Evolutionary conservation across 768 basidiomycete species (phyloP), one percentile per base, ranked within the genome.

Genomic region (Neoboletus brunneissimus): DNA sequence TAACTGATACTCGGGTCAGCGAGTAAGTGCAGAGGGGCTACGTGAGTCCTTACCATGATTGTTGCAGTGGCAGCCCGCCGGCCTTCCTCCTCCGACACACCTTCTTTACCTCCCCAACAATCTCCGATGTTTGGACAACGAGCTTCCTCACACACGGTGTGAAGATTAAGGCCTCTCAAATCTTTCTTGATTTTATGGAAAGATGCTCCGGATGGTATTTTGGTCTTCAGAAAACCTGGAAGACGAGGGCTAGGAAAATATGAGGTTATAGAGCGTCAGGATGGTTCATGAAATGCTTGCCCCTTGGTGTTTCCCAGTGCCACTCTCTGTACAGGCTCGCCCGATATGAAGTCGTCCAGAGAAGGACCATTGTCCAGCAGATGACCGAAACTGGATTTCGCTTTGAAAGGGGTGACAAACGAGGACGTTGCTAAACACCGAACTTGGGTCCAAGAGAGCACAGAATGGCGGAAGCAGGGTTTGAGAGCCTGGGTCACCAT

Each of bases 101-200:
- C 82, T 32, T 82, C 77, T 65, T 86, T 87, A 10, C 94, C 94
- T 41, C 97, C 94, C 97, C 97, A 99, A 67, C 97, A 99, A 67
- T 98, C 96, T n/a, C 96, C 97, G 54, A 99, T 98, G 67, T 99
- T 99, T 0, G 97, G 97, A 77, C 97, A 99, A 59, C 95, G 82
- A 35, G 97, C 97, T 71, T 99, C 97, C 73, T 99, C 97, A 67
- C 97, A 99, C 2, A 99, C 97, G 0, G 97, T 99, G 67, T 97
- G 94, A 47, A 99, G 77, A 9, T 84, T 84, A 2, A 99, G 81
- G 2, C 95, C 96, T 51, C 97, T 80, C 15, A 99, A 79, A 72
- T 99, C 97, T 62, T 88, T 91, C 81, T 96, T 98, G 61, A 99
- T 98, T 67, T 85, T 91, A 61, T 83, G 87, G 72, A 88, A 99